Percentiles rank a stretch among this genome's conserved stretches.
These are phyloP conservation scores for Cercophora scortea DNA, from an alignment of 495 filamentous ascomycete species.

Conservation along the genomic window DNA sequence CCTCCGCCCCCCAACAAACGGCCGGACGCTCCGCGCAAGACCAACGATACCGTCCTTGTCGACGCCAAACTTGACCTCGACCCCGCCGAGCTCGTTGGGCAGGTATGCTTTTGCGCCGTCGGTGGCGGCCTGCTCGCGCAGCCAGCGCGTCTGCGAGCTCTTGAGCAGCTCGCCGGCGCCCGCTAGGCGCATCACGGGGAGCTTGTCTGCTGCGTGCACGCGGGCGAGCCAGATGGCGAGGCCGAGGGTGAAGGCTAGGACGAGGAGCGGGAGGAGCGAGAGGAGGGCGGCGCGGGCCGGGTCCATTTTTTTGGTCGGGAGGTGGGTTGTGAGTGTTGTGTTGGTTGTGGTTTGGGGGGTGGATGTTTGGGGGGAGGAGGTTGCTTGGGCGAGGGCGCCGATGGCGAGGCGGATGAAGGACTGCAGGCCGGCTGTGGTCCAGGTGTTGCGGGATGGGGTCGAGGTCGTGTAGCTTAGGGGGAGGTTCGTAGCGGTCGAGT, in stretches of 20 bases:
- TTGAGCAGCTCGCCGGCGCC: slow-evolving; percentile 17
- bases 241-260: background rate
- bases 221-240: slow-evolving; percentile 5
- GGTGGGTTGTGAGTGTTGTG: slow-evolving; percentile 2
- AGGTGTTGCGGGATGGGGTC: slow-evolving; percentile 9
- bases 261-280: slow-evolving; percentile 11
- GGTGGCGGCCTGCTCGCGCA: slow-evolving; percentile 10
- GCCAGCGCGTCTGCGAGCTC: slow-evolving; percentile 16
- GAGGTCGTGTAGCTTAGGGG: slow-evolving; percentile 12
- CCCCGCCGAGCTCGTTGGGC: slow-evolving; percentile 11
- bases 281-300: slow-evolving; percentile 8
- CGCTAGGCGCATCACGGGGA: slow-evolving; percentile 19
- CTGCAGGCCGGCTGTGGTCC: slow-evolving; percentile 16
- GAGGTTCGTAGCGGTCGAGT: slow-evolving; percentile 12
- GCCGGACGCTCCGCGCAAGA: slow-evolving; percentile 3
- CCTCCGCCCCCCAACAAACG: background rate
- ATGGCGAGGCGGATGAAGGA: slow-evolving; percentile 18
- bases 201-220: slow-evolving; percentile 3
- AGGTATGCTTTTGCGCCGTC: slow-evolving; percentile 21
- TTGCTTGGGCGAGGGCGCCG: slow-evolving; percentile 18
- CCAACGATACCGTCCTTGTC: slow-evolving; percentile 15
- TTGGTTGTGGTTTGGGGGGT: background rate
- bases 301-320: slow-evolving; percentile 1
- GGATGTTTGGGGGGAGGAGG: background rate
- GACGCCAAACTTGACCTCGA: slow-evolving; percentile 14